phyloP scores from a whole-genome alignment of 352 stramenopile species.

The Pythium monospermum region DNA sequence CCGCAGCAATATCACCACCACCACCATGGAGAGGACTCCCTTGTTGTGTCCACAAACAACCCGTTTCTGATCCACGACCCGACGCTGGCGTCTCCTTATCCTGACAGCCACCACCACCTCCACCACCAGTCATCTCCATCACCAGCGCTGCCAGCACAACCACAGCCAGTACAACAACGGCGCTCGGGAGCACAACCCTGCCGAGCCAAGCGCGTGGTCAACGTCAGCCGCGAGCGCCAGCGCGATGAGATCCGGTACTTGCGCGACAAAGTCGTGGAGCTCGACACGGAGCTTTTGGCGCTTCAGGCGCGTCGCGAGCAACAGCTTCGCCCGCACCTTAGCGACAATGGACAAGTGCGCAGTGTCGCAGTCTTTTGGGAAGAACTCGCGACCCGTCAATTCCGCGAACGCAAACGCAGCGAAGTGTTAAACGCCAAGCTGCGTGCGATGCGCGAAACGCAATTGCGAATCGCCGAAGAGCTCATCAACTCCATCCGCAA shows the following conservation, averaged over 20 bases:
- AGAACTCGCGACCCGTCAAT: slow-evolving; percentile 13
- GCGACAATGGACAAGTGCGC: not conserved
- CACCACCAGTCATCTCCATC: too few species aligned
- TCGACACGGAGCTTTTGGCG: slow-evolving; percentile 15
- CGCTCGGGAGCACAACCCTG: not conserved
- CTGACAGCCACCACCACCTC: too few species aligned
- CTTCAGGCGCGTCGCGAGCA: slow-evolving; percentile 10
- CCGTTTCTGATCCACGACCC: too few species aligned
- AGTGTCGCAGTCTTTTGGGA: slow-evolving; percentile 12
- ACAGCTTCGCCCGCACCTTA: slow-evolving; percentile 1
- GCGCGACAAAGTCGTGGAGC: slow-evolving; percentile 11
- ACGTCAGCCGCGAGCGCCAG: slow-evolving; percentile 15
- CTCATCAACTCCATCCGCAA: slow-evolving; percentile 1
- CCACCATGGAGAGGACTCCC: too few species aligned
- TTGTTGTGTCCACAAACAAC: too few species aligned
- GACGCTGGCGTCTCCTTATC: too few species aligned
- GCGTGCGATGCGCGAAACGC: slow-evolving; percentile 1
- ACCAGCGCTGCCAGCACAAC: not conserved
- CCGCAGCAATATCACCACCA: too few species aligned
- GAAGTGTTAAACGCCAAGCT: slow-evolving; percentile 14
- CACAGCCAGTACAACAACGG: not conserved
- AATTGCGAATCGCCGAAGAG: slow-evolving; percentile 8
- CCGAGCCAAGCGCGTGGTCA: not conserved
- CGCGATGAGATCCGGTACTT: slow-evolving; percentile 19
- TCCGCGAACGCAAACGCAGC: slow-evolving; percentile 4